phyloP scores from a whole-genome alignment of 2,329 filamentous ascomycete species.

The Cladorrhinum sp. region DNA sequence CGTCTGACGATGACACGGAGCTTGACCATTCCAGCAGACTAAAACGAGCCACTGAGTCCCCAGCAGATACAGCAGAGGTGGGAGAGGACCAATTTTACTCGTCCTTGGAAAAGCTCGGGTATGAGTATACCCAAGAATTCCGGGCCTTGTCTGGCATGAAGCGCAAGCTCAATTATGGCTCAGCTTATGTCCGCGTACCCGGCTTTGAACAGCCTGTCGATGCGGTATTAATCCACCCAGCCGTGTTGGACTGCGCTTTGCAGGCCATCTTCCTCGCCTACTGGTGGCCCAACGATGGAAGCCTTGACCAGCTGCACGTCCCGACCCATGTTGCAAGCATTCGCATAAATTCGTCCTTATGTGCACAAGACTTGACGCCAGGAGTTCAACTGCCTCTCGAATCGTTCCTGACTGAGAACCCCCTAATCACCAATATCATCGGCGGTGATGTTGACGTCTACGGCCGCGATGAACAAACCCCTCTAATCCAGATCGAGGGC shows the following conservation, averaged over 20 bases:
- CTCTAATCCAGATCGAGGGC: neutral
- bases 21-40: neutral
- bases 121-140: conserved; percentile 22
- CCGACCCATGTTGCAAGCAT: conserved; percentile 9
- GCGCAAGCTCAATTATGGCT: conserved; percentile 15
- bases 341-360: neutral
- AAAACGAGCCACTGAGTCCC: neutral
- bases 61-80: neutral
- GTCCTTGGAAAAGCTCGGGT: conserved; percentile 14
- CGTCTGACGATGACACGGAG: neutral
- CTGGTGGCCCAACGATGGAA: conserved; percentile 6
- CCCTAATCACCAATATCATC: neutral
- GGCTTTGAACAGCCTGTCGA: neutral
- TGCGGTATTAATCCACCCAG: conserved; percentile 24
- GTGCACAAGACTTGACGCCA: neutral
- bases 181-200: conserved; percentile 1
- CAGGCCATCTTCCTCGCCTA: conserved; percentile 22
- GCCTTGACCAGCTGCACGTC: neutral
- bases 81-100: conserved; percentile 19
- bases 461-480: neutral
- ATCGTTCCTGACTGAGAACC: neutral
- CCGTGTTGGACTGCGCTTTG: conserved; percentile 25
- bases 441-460: conserved; percentile 1
- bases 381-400: neutral
- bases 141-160: conserved; percentile 13